phyloP scores from a whole-genome alignment of 2,329 filamentous ascomycete species.

The Pseudofabraea citricarpa region DNA sequence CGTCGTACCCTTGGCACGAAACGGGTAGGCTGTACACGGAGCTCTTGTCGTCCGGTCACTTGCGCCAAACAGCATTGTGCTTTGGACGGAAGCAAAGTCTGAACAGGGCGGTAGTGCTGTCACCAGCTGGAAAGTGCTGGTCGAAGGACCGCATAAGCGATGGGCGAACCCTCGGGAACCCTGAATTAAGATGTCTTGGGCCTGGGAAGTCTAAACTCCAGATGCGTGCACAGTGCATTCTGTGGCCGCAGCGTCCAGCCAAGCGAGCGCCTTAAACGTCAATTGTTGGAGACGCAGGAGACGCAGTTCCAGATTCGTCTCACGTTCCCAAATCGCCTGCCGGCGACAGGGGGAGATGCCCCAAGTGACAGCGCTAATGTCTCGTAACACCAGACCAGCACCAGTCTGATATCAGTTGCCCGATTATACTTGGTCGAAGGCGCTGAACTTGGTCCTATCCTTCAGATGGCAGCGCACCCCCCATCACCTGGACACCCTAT shows the following conservation, averaged over 20 bases:
- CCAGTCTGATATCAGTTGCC: slow-evolving; percentile 9
- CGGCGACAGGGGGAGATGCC: slow-evolving; percentile 9
- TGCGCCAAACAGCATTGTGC: slow-evolving; percentile 16
- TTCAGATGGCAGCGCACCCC: slow-evolving; percentile 1
- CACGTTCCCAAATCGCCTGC: no score
- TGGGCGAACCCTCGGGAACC: background rate
- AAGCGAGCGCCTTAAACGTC: slow-evolving; percentile 18
- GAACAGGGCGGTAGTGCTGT: slow-evolving; percentile 5
- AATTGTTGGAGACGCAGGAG: slow-evolving; percentile 15
- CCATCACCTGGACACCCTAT: background rate
- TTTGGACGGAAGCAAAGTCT: slow-evolving; percentile 14
- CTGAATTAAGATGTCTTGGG: no score
- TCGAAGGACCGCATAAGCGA: background rate
- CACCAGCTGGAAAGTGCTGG: background rate
- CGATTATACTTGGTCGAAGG: background rate
- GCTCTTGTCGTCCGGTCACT: slow-evolving; percentile 20
- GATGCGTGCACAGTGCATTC: slow-evolving; percentile 11
- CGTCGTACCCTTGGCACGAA: slow-evolving; percentile 23
- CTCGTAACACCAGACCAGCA: slow-evolving; percentile 8
- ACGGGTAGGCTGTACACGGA: slow-evolving; percentile 20
- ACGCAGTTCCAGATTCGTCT: slow-evolving; percentile 24
- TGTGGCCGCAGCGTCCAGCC: slow-evolving; percentile 8
- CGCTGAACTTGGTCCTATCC: background rate
- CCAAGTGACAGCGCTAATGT: slow-evolving; percentile 14
- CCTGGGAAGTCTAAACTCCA: slow-evolving; percentile 1